Base-by-base conservation (phyloP, 345 rosid species). In the Passiflora organensis region DNA sequence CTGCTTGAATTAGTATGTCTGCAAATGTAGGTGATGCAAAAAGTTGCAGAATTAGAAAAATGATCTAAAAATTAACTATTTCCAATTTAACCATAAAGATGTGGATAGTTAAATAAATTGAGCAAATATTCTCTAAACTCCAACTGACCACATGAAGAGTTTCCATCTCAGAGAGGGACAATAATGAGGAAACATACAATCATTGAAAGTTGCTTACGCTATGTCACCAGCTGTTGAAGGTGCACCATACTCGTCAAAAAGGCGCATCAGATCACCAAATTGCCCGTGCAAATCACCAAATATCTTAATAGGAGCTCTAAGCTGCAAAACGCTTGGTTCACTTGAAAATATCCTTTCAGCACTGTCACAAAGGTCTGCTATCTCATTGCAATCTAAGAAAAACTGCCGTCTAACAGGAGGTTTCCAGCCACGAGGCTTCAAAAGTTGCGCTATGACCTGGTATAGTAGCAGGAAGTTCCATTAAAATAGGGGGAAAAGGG, bases 211-310 rank as follows among this genome's bases (percentile, higher is more conserved):
- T 28, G 50, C 99, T 76, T 85, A 93, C 97, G 99, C 87, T 53
- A 93, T 89, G 75, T 93, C 99, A 71, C 99, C 99, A 65, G 99
- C 97, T 13, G 97, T 89, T 49, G 99, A 93, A 62, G 99, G 97
- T 46, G 96, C 65, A 53, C 99, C 99, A 70, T 89, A 93, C 71
- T 93, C 97, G 59, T 93, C 96, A 76, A 93, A 89, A 59, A 93
- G 91, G 60, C 97, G 95, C 97, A 93, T 93, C 63, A 93, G 95
- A 80, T 93, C 99, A 49, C 97, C 97, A 80, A 93, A 93, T 48
- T 93, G 99, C 43, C 99, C 99, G 60, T 93, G 99, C 60, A 93
- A 73, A 83, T 91, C 97, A 66, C 97, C 96, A 73, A 91, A 91
- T 65, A 91, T 91, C 76, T 91, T 91, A 20, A 87, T 81, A 23